Evolutionary conservation across 139 green algal genomes (phyloP).

Genomic region (Picochlorum sp.): DNA sequence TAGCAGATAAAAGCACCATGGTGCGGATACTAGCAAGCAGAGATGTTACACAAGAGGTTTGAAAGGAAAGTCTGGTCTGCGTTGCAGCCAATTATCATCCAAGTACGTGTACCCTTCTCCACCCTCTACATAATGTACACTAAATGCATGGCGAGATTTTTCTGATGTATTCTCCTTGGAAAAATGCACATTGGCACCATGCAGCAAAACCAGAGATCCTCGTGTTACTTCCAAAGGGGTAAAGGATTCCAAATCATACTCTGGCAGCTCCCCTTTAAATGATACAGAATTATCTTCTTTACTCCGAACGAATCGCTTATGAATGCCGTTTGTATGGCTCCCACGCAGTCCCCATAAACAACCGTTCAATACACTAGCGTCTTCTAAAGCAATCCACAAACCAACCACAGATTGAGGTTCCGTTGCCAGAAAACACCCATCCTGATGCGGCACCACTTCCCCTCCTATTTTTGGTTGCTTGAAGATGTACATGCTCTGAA

Average conservation of each 20-base stretch:
- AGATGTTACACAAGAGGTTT: constrained; percentile 36
- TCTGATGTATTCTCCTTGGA: constrained; percentile 36
- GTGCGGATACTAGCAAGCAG: neutral
- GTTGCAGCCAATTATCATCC: constrained; percentile 74
- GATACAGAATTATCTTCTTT: constrained; percentile 22
- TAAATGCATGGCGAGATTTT: constrained; percentile 66
- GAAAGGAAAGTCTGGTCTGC: constrained; percentile 46
- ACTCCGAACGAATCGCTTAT: constrained; percentile 32
- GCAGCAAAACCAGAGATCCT: constrained; percentile 79
- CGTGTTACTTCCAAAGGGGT: constrained; percentile 62
- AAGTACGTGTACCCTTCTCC: constrained; percentile 35
- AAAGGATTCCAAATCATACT: constrained; percentile 52
- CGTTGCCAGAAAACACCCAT: constrained; percentile 88
- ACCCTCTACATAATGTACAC: constrained; percentile 72
- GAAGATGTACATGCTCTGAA: constrained; percentile 67
- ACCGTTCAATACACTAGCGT: constrained; percentile 79
- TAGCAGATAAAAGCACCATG: too few relatives aligned
- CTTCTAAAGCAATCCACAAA: constrained; percentile 91
- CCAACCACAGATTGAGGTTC: constrained; percentile 70
- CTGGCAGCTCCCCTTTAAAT: constrained; percentile 38
- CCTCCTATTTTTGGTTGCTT: constrained; percentile 88
- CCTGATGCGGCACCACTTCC: constrained; percentile 83
- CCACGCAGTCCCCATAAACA: constrained; percentile 79
- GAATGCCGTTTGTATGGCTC: constrained; percentile 37
- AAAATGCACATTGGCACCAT: constrained; percentile 71